These are phyloP conservation scores for Casuarina glauca DNA, from an alignment of 306 rosid species.

Conservation along the genomic window DNA sequence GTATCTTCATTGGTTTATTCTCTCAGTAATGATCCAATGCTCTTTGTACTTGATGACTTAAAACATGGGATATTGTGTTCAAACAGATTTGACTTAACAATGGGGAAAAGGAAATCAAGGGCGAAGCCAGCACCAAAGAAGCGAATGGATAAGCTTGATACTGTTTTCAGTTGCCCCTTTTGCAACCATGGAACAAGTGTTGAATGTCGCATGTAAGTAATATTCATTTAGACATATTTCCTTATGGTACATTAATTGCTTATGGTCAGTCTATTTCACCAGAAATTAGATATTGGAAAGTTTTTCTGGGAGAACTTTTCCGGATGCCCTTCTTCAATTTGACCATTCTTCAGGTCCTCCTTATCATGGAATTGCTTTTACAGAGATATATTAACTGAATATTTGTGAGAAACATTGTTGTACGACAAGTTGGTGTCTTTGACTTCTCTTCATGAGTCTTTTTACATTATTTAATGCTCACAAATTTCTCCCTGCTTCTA, in stretches of 20 bases:
- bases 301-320: too few species aligned
- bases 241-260: background rate
- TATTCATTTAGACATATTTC: background rate
- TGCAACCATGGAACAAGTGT: conserved; percentile 69
- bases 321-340: too few species aligned
- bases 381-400: too few species aligned
- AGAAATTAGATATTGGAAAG: too few species aligned
- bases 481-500: background rate
- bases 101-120: conserved; percentile 63
- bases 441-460: background rate
- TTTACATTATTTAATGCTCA: background rate
- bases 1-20: background rate
- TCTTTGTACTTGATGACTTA: background rate
- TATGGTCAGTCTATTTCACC: too few species aligned
- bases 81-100: conserved; percentile 21
- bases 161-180: conserved; percentile 66
- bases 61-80: background rate
- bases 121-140: conserved; percentile 66
- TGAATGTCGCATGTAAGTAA: conserved; percentile 58
- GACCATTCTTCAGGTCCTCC: too few species aligned
- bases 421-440: background rate
- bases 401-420: too few species aligned
- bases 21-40: background rate
- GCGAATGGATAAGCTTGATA: conserved; percentile 65
- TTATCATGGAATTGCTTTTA: too few species aligned